These are phyloP conservation scores for Amanita subjunquillea DNA, from an alignment of 768 basidiomycete species.

Conservation along the genomic window DNA sequence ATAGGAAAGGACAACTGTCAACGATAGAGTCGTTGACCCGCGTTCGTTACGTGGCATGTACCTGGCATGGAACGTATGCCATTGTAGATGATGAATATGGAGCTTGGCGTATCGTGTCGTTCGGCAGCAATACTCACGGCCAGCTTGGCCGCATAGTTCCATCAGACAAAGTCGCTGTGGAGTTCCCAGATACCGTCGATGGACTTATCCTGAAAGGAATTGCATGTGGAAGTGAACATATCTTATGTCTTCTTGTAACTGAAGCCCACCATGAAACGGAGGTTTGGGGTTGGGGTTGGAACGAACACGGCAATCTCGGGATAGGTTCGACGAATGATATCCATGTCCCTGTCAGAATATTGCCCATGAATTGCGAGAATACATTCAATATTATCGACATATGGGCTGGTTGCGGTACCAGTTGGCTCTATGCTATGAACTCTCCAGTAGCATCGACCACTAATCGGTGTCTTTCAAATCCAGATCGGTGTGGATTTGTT, in stretches of 20 bases:
- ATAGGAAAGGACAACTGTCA: constrained; percentile 57
- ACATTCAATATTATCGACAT: constrained; percentile 14
- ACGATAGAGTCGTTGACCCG: constrained; percentile 17
- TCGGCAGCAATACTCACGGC: constrained; percentile 50
- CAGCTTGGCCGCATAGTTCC: constrained; percentile 45
- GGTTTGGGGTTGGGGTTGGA: constrained; percentile 95
- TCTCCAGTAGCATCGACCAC: background rate
- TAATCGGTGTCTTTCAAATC: constrained; percentile 52
- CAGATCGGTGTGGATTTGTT: constrained; percentile 66
- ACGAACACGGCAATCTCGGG: constrained; percentile 94
- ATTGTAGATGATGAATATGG: constrained; percentile 16
- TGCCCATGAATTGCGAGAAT: constrained; percentile 24
- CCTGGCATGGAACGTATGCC: constrained; percentile 75
- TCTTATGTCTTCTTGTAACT: constrained; percentile 32
- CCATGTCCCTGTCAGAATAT: constrained; percentile 37
- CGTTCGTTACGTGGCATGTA: constrained; percentile 38
- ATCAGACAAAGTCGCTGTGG: constrained; percentile 14
- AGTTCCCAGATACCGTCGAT: constrained; percentile 6
- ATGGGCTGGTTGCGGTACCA: constrained; percentile 38
- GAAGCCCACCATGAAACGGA: constrained; percentile 14
- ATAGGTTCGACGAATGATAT: constrained; percentile 49
- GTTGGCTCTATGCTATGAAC: constrained; percentile 28
- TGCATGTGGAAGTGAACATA: constrained; percentile 82
- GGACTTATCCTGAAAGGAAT: constrained; percentile 19
- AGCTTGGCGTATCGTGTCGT: constrained; percentile 22